Percentiles rank a stretch among this genome's conserved stretches.
These are phyloP conservation scores for Leucocoprinus sp. DNA, from an alignment of 768 basidiomycete genomes.

Conservation along the genomic window DNA sequence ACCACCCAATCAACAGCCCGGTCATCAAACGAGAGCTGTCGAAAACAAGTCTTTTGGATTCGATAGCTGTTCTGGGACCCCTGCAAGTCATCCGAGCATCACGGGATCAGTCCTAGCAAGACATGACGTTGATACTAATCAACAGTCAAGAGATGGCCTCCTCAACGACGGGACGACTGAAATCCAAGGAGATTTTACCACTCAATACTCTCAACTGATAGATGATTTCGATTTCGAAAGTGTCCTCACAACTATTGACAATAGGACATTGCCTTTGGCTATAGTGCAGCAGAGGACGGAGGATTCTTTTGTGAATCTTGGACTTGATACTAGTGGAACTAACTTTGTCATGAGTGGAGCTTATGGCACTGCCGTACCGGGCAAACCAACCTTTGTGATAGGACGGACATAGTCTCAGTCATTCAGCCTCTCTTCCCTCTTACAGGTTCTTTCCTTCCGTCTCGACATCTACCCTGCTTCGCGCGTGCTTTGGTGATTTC, in stretches of 20 bases:
- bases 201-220: conserved; percentile 4
- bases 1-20: background rate
- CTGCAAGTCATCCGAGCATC: background rate
- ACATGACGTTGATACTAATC: background rate
- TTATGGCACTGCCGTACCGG: background rate
- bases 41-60: background rate
- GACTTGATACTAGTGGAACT: background rate
- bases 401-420: background rate
- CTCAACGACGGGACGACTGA: background rate
- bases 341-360: background rate
- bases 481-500: background rate
- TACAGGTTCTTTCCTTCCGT: background rate
- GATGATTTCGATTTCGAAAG: conserved; percentile 4
- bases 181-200: background rate
- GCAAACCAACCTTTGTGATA: conserved; percentile 1
- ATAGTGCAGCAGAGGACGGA: background rate
- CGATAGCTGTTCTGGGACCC: background rate
- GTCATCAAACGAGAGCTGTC: conserved; percentile 1
- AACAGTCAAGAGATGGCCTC: background rate
- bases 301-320: background rate
- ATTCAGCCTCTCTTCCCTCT: background rate
- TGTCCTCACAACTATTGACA: conserved; percentile 1
- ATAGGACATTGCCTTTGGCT: background rate
- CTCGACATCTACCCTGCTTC: background rate
- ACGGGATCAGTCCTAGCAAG: background rate